A percentile compares a stretch with the other conserved stretches of the same genome.
phyloP scores from a whole-genome alignment of 2,329 filamentous ascomycete species.

The Lanzia echinophila region DNA sequence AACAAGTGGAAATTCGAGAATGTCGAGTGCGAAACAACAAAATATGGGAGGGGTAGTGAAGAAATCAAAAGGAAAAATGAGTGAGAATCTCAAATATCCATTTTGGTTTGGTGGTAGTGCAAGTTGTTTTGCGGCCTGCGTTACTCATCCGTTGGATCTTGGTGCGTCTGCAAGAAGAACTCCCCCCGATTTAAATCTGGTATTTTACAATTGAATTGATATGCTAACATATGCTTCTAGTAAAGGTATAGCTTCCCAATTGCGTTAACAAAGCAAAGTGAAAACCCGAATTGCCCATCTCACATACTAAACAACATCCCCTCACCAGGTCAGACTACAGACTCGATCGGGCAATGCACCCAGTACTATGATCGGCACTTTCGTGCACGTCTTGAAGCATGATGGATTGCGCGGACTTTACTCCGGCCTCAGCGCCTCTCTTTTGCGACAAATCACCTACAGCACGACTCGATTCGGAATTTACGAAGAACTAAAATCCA shows the following conservation, averaged over 20 bases:
- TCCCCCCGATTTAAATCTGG: neutral
- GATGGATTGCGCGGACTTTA: conserved; percentile 80
- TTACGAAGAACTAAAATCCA: conserved; percentile 86
- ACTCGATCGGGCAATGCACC: conserved; percentile 70
- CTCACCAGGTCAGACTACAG: conserved; percentile 72
- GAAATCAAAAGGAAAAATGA: conserved; percentile 19
- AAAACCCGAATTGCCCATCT: neutral
- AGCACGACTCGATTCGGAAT: conserved; percentile 93
- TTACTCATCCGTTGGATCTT: conserved; percentile 90
- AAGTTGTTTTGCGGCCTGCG: conserved; percentile 81
- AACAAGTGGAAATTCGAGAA: conserved; percentile 11
- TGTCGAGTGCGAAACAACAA: conserved; percentile 13
- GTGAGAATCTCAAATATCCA: conserved; percentile 48
- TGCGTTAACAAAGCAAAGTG: neutral
- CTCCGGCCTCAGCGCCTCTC: conserved; percentile 82
- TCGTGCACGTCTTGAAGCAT: conserved; percentile 69
- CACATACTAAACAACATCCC: neutral
- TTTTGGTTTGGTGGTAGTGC: conserved; percentile 98
- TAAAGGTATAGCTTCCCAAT: conserved; percentile 22
- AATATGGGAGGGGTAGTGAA: conserved; percentile 7
- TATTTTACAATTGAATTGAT: conserved; percentile 12
- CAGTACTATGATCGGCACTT: conserved; percentile 78
- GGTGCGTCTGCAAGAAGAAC: conserved; percentile 50
- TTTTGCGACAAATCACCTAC: conserved; percentile 92
- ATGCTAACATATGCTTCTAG: conserved; percentile 9